Evolutionary conservation across 805 yeast genomes (phyloP), one percentile per base, ranked within the genome.

Genomic region (Komagataella ulmi): DNA sequence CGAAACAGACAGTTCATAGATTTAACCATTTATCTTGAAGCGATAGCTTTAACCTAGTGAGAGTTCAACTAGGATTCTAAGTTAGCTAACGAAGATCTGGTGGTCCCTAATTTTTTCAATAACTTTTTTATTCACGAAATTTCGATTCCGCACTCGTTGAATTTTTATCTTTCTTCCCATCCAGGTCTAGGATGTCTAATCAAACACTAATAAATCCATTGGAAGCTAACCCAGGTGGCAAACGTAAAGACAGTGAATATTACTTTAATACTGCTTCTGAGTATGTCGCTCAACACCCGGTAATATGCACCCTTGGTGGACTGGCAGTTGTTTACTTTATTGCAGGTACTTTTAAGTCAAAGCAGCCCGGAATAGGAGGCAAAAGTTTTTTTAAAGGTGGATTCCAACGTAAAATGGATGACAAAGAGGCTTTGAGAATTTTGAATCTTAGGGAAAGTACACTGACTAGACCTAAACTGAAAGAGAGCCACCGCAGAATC

Each of bases 351-450:
- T 77, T 82, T 65, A 85, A 81, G 64, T 77, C 75, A 55, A 67
- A 72, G 45, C 84, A 81, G 55, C 85, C 88, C n/a, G 85, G 88
- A 45, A 63, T 77, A 19, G 72, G 74, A 52, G 85, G 85, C 8
- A 77, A 80, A 56, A 80, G 84, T 18, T 91, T 82, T 61, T 70
- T 74, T 63, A 88, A 82, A 64, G 99, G 98, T 53, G 88, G 96
- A 1, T 91, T 91, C 68, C 97, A 90, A 44, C 65, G 79, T n/a
- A 93, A 91, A 66, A 88, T 91, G 96, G 76, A 77, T 53, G 83
- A 90, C 47, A 83, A 79, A 58, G 99, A 91, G 64, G 97, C 97
- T 3, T 73, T 89, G 54, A 89, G 80, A 62, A 86, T 91, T 30
- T 76, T 91, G 58, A 85, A 84, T 60, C 71, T 89, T 59, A 81